Conservation (phyloP, 1,284 basidiomycete genomes). For the Veloboletus limbatus region DNA sequence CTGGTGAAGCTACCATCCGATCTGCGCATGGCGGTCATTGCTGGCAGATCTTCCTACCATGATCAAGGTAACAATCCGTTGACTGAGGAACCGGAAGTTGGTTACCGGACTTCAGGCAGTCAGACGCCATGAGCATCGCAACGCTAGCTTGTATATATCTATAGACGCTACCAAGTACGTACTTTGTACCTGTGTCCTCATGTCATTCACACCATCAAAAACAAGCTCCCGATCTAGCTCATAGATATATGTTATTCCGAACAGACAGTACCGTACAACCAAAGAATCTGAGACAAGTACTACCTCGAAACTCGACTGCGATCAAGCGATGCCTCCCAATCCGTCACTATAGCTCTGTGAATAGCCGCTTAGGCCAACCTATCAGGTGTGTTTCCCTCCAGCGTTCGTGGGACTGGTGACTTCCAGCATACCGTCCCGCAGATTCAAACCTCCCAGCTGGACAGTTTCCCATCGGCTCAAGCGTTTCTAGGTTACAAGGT, state of each 20-base stretch:
- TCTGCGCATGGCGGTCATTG: slow-evolving; percentile 40
- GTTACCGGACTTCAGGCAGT: slow-evolving; percentile 9
- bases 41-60: slow-evolving; percentile 18
- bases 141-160: slow-evolving; percentile 11
- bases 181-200: slow-evolving; percentile 5
- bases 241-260: neutral
- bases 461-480: slow-evolving; percentile 10
- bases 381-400: neutral
- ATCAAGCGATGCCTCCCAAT: neutral
- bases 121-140: neutral
- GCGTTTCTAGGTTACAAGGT: slow-evolving; percentile 18
- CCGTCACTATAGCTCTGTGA: neutral
- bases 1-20: slow-evolving; percentile 68
- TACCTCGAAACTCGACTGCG: neutral
- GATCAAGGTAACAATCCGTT: slow-evolving; percentile 7
- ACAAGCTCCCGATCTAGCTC: neutral
- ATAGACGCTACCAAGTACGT: neutral
- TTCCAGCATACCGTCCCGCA: neutral
- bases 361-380: no score
- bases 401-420: neutral
- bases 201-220: slow-evolving; percentile 7
- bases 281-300: neutral
- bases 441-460: no score
- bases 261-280: neutral
- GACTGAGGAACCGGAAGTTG: slow-evolving; percentile 9